A percentile compares a stretch with the other conserved stretches of the same genome.
phyloP scores from a whole-genome alignment of 2,329 filamentous ascomycete species.

The Aureobasidium sp. region DNA sequence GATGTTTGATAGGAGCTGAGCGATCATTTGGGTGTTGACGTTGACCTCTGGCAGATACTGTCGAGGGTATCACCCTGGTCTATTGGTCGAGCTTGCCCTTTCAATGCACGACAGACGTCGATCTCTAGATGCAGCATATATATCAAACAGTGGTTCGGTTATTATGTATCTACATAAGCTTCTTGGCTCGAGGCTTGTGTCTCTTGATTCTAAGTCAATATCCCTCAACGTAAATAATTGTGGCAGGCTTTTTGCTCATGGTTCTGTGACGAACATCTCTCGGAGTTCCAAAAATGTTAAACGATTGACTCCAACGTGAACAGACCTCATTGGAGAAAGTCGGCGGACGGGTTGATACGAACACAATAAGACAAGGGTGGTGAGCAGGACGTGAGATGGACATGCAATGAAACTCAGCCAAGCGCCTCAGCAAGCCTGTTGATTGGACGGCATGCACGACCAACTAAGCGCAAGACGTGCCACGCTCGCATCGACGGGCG shows the following conservation, averaged over 20 bases:
- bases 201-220: neutral
- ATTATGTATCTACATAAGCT: too few species aligned
- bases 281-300: too few species aligned
- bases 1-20: neutral
- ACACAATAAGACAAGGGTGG: neutral
- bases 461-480: constrained; percentile 2
- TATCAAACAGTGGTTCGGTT: too few species aligned
- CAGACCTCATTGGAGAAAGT: neutral
- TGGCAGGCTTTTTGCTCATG: neutral
- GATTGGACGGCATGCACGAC: constrained; percentile 4
- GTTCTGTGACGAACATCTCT: neutral
- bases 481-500: neutral
- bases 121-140: too few species aligned
- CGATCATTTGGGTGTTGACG: neutral
- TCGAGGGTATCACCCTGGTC: neutral
- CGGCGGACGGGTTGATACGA: neutral
- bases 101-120: neutral
- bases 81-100: neutral
- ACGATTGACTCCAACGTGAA: neutral
- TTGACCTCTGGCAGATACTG: neutral
- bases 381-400: neutral
- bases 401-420: constrained; percentile 4
- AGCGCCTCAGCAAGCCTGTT: neutral
- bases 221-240: neutral
- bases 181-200: neutral